Conservation (phyloP, 306 rosid genomes). For the Cucurbita ficifolia region DNA sequence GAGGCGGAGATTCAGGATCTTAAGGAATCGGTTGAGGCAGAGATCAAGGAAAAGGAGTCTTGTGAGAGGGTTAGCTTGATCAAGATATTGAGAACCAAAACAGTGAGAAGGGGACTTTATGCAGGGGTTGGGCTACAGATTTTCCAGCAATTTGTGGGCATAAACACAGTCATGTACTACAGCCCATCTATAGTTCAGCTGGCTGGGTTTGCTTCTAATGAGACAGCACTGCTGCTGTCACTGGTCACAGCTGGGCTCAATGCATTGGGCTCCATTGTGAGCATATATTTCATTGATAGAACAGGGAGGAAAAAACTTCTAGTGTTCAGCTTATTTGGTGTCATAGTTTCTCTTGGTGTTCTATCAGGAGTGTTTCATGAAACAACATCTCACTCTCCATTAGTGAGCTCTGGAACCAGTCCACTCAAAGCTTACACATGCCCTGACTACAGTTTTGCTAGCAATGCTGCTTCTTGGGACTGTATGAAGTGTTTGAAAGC, state of each 20-base stretch:
- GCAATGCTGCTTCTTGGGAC: constrained; percentile 39
- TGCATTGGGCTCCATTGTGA: constrained; percentile 41
- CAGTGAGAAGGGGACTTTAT: constrained; percentile 58
- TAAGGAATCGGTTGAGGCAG: constrained; percentile 39
- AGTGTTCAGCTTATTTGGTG: constrained; percentile 45
- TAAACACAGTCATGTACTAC: constrained; percentile 79
- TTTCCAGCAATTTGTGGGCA: constrained; percentile 67
- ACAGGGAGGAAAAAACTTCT: constrained; percentile 55
- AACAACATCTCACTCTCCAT: constrained; percentile 45
- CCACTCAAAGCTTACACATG: constrained; percentile 50
- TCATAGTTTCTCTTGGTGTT: constrained; percentile 31
- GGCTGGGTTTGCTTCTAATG: constrained; percentile 69
- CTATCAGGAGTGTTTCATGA: constrained; percentile 32
- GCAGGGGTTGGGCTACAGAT: constrained; percentile 71
- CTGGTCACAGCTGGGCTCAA: constrained; percentile 66
- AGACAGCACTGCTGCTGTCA: constrained; percentile 62
- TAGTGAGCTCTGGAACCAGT: constrained; percentile 20
- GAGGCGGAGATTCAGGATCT: constrained; percentile 45
- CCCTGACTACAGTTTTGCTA: constrained; percentile 21
- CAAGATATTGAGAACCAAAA: constrained; percentile 20
- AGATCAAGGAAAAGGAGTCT: constrained; percentile 31
- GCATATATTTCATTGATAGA: constrained; percentile 47
- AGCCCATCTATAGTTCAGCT: constrained; percentile 75
- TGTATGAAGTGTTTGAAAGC: constrained; percentile 61
- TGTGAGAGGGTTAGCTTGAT: constrained; percentile 18